Evolutionary conservation across 177 flowering plant genomes (phyloP).

Genomic region (Vitis hybrid): DNA sequence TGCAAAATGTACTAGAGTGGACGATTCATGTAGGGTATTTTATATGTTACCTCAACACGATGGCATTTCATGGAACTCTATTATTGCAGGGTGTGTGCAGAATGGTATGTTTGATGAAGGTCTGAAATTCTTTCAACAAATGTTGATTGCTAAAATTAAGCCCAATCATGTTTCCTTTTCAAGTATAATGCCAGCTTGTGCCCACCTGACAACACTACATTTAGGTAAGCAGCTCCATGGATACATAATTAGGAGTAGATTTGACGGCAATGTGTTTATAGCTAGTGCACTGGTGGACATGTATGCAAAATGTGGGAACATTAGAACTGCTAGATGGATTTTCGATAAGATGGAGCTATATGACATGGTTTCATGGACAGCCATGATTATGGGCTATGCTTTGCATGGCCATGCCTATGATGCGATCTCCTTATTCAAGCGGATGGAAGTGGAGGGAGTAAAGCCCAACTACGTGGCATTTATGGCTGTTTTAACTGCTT

Average conservation of each 20-base stretch:
- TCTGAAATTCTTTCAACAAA: constrained; percentile 57
- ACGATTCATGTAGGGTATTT: constrained; percentile 57
- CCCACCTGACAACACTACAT: constrained; percentile 72
- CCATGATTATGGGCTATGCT: constrained; percentile 93
- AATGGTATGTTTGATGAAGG: constrained; percentile 83
- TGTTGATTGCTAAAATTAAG: constrained; percentile 59
- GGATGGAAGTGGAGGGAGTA: constrained; percentile 59
- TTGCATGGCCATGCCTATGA: constrained; percentile 70
- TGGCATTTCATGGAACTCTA: constrained; percentile 75
- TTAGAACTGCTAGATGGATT: constrained; percentile 54
- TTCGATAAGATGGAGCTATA: constrained; percentile 58
- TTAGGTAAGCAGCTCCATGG: constrained; percentile 93
- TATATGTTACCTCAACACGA: constrained; percentile 52
- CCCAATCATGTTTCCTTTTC: constrained; percentile 68
- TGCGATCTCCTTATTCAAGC: constrained; percentile 59
- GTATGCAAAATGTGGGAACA: constrained; percentile 91
- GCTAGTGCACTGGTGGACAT: constrained; percentile 86
- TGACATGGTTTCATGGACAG: constrained; percentile 89
- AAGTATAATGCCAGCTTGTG: constrained; percentile 87
- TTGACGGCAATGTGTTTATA: constrained; percentile 59
- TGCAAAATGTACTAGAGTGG: constrained; percentile 64
- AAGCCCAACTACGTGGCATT: constrained; percentile 66
- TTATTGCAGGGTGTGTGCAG: constrained; percentile 87
- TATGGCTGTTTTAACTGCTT: constrained; percentile 82
- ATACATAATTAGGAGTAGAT: constrained; percentile 49